Base-by-base conservation (phyloP, 805 yeast genomes). In the Saturnispora galanensis region DNA sequence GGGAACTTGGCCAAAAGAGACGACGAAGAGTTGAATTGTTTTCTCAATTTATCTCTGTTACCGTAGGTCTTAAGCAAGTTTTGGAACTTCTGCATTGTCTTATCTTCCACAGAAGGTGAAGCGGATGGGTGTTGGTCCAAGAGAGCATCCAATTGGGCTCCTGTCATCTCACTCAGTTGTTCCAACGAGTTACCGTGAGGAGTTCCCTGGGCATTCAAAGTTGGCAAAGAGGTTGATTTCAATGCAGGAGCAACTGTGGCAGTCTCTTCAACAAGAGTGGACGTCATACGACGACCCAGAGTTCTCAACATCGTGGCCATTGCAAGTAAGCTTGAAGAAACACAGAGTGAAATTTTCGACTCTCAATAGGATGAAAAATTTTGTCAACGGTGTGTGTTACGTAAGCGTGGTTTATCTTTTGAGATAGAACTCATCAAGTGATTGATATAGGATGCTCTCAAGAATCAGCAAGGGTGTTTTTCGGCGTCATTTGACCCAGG, bases 1-100 rank as follows among this genome's bases (percentile, higher is more conserved):
- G 95, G 93, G 60, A 70, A 81, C 35, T 60, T 58, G 13, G 57
- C 39, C 17, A 62, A 46, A 39, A 59, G 47, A 33, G 59, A 50
- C 10, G 62, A 55, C 8, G 60, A 49, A 5, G 56, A 50, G 1
- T 53, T 40, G 30, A 52, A 51, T 33, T 52, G 51, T 39, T 53
- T 53, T 31, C 50, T 49, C 21, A 50, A 42, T 35, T 50, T 47
- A 43, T 57, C 60, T 40, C 52, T 50, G 29, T 50, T 52, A 47
- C 55, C 47, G 47, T 53, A 59, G 11, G 58, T 49, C 42, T 55
- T 50, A 44, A 58, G 51, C 32, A 61, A 51, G 39, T 56, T 46
- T 26, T 56, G 51, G 44, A 60, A 61, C 35, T 52, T 57, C 18
- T 56, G 49, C 16, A 52, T 35, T 0, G 60, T 54, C 15, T 56